These are phyloP conservation scores for Tetradesmus obliquus DNA, from an alignment of 139 green algal species.

Conservation along the genomic window DNA sequence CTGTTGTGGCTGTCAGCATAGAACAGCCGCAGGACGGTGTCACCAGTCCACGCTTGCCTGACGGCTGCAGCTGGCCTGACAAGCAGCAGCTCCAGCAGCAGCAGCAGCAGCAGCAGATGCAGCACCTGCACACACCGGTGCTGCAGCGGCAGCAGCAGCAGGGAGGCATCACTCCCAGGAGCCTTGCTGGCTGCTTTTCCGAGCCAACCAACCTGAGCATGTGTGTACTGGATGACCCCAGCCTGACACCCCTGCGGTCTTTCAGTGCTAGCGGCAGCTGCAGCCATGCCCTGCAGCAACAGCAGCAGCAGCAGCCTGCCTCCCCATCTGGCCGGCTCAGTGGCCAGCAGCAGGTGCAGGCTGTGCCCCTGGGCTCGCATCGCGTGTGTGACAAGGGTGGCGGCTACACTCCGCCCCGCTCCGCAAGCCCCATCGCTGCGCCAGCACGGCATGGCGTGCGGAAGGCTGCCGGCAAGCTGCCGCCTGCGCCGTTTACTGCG, in stretches of 20 bases:
- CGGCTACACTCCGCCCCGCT: neutral
- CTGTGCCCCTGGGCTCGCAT: neutral
- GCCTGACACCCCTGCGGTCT: neutral
- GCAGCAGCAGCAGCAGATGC: neutral
- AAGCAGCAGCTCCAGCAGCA: neutral
- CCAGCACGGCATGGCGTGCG: neutral
- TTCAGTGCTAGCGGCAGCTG: neutral
- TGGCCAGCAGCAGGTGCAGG: constrained; percentile 4
- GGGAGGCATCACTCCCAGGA: neutral
- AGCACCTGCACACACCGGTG: neutral
- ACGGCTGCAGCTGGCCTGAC: neutral
- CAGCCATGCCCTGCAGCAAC: neutral
- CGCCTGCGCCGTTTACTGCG: neutral
- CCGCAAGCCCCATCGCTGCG: constrained; percentile 5
- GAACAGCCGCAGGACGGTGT: neutral
- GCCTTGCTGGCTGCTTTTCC: neutral
- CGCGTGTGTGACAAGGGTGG: neutral
- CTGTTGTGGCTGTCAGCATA: constrained; percentile 3
- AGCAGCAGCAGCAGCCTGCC: constrained; percentile 14
- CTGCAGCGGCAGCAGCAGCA: constrained; percentile 9
- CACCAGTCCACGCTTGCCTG: neutral
- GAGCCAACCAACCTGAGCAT: neutral
- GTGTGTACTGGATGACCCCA: neutral
- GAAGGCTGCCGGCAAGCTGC: neutral
- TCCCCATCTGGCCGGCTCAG: neutral